Evolutionary conservation across 352 stramenopile genomes (phyloP), one percentile per base, ranked within the genome.

Genomic region (Phytophthora pinifolia): DNA sequence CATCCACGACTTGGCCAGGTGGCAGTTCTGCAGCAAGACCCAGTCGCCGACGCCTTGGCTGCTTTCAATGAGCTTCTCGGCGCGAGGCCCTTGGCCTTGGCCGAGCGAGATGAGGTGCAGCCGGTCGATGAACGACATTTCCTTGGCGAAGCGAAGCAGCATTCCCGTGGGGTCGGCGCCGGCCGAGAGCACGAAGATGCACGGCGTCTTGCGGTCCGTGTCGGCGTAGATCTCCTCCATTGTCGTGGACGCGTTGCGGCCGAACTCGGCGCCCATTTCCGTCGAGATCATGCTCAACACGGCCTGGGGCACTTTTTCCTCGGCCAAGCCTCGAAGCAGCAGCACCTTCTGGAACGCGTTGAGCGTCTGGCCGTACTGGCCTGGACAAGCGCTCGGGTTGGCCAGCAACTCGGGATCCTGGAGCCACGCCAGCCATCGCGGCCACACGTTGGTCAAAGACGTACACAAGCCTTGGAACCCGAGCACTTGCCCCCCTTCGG

Each of bases 201-300:
- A 97, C 9, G 92, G 92, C 8, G 92, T 98, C 48, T 89, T 92
- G 30, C 87, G 79, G 37, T 97, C 88, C 7, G 90, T 93, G 45
- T 97, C 90, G 43, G 70, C 79, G 73, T 97, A 97, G 46, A 98
- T 97, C 37, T 97, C 89, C 54, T 97, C 89, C 92, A 98, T 98
- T 2, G 81, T 83, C 7, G 88, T 92, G 8, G 85, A 72, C 6
- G 72, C 65, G 38, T 89, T 77, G 49, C 96, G 78, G 3, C 84
- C 87, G 63, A 98, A 98, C 25, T 83, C 74, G 0, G 59, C 36
- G n/a, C 91, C 92, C 63, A 98, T 92, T 49, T 94, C 87, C 0
- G 62, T 67, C 4, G 76, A 69, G 29, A 98, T 94, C 74, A 97
- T 96, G 37, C 77, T 59, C 20, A 94, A 59, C 12, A 98, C 79